Evolutionary conservation across 2,329 filamentous ascomycete species (phyloP), one percentile per base, ranked within the genome.

Genomic region (Fusarium buharicum): DNA sequence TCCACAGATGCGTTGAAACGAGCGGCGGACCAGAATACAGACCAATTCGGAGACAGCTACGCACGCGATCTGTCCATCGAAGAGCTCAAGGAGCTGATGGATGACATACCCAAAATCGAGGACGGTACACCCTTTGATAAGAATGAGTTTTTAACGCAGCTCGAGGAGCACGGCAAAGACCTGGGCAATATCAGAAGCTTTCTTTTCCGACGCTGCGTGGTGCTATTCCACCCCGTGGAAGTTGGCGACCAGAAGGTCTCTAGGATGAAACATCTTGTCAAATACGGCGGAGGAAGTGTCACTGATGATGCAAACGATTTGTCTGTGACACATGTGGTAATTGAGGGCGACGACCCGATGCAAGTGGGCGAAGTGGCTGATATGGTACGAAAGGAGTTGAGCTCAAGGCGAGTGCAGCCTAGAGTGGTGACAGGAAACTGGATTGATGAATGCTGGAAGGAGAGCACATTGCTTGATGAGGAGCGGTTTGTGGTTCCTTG

Each of bases 31-130:
- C 77, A 78, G 4, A 91, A 90, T 62, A 82, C 90, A 2, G 95
- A 99, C 73, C 78, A 82, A 49, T 95, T 86, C 67, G 90, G 90
- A 1, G 95, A 99, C 73, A 93, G 92, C 70, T 98, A 91, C 75
- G 84, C 87, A 1, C 82, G 93, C 5, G 87, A 96, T 67, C 78
- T 90, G 9, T 82, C 80, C 1, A 67, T 84, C 0, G 82, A 86
- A 2, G 90, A 94, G 68, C 81, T 97, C 43, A 79, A 74, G 34
- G 72, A 73, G 4, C 71, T 88, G 0, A 62, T 88, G 39, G 69
- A 68, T 8, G 72, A 75, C 3, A 87, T 88, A 79, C 79, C 81
- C 1, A 79, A 82, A 62, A 77, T 79, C n/a, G 74, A 81, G 47
- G 72, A 76, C 13, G 64, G 72, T 11, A 72, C 71, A 1, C 64